Evolutionary conservation across 495 filamentous ascomycete genomes (phyloP).

Genomic region (Tetracladium setigerum): DNA sequence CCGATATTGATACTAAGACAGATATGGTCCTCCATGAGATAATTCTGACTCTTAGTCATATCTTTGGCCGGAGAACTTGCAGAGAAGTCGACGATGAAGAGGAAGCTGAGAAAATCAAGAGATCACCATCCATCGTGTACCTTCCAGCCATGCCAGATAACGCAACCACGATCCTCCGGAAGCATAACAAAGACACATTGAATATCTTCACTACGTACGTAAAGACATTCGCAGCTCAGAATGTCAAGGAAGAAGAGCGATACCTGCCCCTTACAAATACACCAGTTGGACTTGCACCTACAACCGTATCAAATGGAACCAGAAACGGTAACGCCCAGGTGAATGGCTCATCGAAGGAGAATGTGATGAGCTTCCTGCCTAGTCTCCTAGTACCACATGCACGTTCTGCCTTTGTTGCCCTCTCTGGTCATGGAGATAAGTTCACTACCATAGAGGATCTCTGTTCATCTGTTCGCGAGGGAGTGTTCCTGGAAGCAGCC

Average conservation of each 20-base stretch:
- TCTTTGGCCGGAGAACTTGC: slow-evolving; percentile 53
- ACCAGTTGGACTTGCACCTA: no score
- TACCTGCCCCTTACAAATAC: slow-evolving; percentile 58
- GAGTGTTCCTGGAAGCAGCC: slow-evolving; percentile 64
- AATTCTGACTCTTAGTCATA: slow-evolving; percentile 59
- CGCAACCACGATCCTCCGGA: slow-evolving; percentile 44
- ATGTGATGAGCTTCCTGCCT: slow-evolving; percentile 10
- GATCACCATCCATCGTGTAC: slow-evolving; percentile 44
- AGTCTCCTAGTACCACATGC: slow-evolving; percentile 29
- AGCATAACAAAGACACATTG: slow-evolving; percentile 57
- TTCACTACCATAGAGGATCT: slow-evolving; percentile 58
- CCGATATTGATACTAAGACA: slow-evolving; percentile 33
- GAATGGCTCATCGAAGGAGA: no score
- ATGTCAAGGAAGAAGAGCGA: slow-evolving; percentile 41
- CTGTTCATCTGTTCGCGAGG: slow-evolving; percentile 50
- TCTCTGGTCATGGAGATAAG: slow-evolving; percentile 57
- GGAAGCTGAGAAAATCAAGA: slow-evolving; percentile 34
- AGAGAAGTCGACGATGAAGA: slow-evolving; percentile 21
- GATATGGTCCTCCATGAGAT: slow-evolving; percentile 36
- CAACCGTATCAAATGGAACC: no score
- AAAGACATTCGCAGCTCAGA: slow-evolving; percentile 56
- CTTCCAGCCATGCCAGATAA: slow-evolving; percentile 52
- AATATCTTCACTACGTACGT: slow-evolving; percentile 60
- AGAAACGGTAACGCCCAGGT: no score
- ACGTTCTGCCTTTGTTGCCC: slow-evolving; percentile 59